These are phyloP conservation scores for Trypanosoma cruzi DNA, from an alignment of 208 protist species.

Conservation along the genomic window DNA sequence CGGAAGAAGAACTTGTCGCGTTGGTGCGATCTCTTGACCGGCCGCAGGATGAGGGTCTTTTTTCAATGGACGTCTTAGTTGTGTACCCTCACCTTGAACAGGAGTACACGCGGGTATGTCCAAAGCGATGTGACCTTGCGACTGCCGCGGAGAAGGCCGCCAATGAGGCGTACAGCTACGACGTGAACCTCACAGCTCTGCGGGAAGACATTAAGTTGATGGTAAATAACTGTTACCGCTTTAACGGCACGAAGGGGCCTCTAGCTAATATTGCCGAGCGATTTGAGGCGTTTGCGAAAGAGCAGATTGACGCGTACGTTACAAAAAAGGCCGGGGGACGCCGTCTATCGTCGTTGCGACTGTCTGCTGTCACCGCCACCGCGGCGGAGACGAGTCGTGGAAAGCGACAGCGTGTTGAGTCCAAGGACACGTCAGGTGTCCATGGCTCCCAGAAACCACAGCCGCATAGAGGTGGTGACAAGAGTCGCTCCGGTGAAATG, in stretches of 20 bases:
- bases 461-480: not conserved
- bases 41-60: conserved; percentile 71
- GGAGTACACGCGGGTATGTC: conserved; percentile 73
- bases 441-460: not conserved
- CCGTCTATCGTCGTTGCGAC: conserved; percentile 60
- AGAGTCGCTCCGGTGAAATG: not conserved
- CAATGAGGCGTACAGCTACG: conserved; percentile 61
- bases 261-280: conserved; percentile 49
- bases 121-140: conserved; percentile 71
- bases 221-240: conserved; percentile 84
- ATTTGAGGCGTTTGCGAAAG: conserved; percentile 73
- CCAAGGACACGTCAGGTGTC: not conserved
- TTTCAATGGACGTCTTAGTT: conserved; percentile 72
- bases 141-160: conserved; percentile 66
- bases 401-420: conserved; percentile 14
- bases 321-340: conserved; percentile 59
- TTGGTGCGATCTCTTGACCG: conserved; percentile 76
- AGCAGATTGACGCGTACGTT: conserved; percentile 65
- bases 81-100: conserved; percentile 79
- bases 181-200: conserved; percentile 53
- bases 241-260: conserved; percentile 63
- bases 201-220: conserved; percentile 76
- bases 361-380: conserved; percentile 21
- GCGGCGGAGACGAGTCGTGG: conserved; percentile 5
- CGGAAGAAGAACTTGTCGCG: conserved; percentile 57